Conservation (phyloP, 768 basidiomycete species). For the Lactarius sanguifluus region DNA sequence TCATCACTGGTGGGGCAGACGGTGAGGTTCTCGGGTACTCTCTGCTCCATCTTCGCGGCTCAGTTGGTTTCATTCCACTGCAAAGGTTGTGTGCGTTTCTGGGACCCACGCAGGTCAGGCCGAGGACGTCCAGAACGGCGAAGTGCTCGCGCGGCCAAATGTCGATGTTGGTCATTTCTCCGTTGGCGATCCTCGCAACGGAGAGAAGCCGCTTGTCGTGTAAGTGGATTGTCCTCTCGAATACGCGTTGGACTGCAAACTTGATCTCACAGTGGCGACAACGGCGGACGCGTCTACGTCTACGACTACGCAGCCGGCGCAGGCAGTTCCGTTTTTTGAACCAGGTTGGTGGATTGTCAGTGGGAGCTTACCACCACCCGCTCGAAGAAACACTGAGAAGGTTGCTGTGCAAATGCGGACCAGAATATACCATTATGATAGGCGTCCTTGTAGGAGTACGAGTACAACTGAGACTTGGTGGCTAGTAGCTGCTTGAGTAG, state of each 20-base stretch:
- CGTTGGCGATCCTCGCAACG: constrained; percentile 22
- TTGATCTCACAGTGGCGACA: constrained; percentile 24
- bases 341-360: not conserved
- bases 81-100: constrained; percentile 28
- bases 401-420: no score
- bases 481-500: not conserved
- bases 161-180: constrained; percentile 30
- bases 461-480: not conserved
- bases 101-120: constrained; percentile 27
- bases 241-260: not conserved
- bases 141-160: constrained; percentile 23
- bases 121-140: constrained; percentile 25
- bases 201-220: constrained; percentile 29
- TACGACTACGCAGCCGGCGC: constrained; percentile 18
- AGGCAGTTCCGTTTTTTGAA: not conserved
- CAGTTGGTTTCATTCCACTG: not conserved
- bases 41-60: not conserved
- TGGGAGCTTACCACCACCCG: not conserved
- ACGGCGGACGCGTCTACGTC: constrained; percentile 27
- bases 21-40: constrained; percentile 15
- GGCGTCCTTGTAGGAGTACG: not conserved
- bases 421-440: not conserved
- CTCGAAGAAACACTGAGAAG: no score
- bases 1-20: constrained; percentile 28
- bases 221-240: constrained; percentile 9